A percentile compares a stretch with the other conserved stretches of the same genome.
Evolutionary conservation across 2,329 filamentous ascomycete species (phyloP).

Genomic region (Calonectria honghensis): DNA sequence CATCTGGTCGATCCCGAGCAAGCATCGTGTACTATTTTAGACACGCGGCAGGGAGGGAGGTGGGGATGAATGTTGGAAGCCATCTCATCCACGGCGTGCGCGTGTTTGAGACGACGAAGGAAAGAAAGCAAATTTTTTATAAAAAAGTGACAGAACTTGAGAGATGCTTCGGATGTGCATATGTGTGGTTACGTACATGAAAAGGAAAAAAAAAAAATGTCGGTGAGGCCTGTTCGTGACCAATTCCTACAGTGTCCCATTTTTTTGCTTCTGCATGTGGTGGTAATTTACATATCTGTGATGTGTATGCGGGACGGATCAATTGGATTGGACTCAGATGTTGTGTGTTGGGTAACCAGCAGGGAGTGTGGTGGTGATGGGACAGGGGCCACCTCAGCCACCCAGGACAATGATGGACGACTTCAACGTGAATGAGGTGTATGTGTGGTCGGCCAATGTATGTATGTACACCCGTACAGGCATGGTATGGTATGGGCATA

Average conservation of each 20-base stretch:
- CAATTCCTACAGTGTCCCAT: neutral
- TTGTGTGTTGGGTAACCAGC: slow-evolving; percentile 23
- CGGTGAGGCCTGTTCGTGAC: slow-evolving; percentile 29
- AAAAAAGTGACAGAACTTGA: neutral
- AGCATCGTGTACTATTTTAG: neutral
- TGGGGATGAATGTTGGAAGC: neutral
- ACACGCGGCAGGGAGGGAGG: slow-evolving; percentile 6
- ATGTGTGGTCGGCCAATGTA: slow-evolving; percentile 6
- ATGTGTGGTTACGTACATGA: slow-evolving; percentile 29
- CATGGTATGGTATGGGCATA: neutral
- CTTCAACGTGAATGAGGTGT: slow-evolving; percentile 14
- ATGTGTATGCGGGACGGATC: slow-evolving; percentile 30
- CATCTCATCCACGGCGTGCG: neutral
- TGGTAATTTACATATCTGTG: slow-evolving; percentile 14
- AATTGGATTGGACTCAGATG: slow-evolving; percentile 20
- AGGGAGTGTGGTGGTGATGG: slow-evolving; percentile 23
- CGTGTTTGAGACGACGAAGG: slow-evolving; percentile 8
- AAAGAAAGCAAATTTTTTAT: neutral
- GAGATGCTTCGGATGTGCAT: slow-evolving; percentile 21
- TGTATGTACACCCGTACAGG: slow-evolving; percentile 1
- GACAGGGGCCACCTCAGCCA: slow-evolving; percentile 25
- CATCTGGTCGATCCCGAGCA: slow-evolving; percentile 2
- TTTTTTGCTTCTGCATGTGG: slow-evolving; percentile 26
- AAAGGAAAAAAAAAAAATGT: slow-evolving; percentile 26
- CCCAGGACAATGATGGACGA: slow-evolving; percentile 14